Base-by-base conservation (phyloP, 768 basidiomycete species). In the Astraeus odoratus region DNA sequence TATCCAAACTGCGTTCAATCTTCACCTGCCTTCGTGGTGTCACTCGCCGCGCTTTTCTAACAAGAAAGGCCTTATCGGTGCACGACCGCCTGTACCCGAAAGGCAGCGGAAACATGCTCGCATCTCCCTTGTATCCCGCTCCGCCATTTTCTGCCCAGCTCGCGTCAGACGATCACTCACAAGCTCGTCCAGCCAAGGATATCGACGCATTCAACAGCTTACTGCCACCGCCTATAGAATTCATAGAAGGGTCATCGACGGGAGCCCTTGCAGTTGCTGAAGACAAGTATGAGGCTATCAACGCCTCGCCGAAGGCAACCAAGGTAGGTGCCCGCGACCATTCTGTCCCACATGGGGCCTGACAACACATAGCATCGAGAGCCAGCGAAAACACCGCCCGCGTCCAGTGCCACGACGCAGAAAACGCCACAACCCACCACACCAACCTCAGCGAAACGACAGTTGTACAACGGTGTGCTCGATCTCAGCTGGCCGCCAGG, bases 201-300 rank as follows among this genome's bases (percentile, higher is more conserved):
- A 59, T 83, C 49, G 84, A 86, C 48, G 69, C 80, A 3, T 88
- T 87, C 70, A 86, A 84, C 53, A 83, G 71, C 52, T 72, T 86
- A n/a, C 75, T 86, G 29, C 83, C 83, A 4, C 83, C 84, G n/a
- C 77, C 82, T 15, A 73, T 90, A 48, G 87, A 90, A 61, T 90
- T 90, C 43, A 68, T 89, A 41, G 87, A 90, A 60, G 87, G 87
- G 18, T 89, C 87, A 3, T 89, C 87, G 12, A 80, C 86, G 35
- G 86, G 86, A 2, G 67, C 80, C 12, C 66, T 88, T 26, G 81
- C 81, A 36, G 73, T 85, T 5, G 75, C 77, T 20, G 83, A 85
- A 54, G 80, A 80, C 34, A 87, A 82, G 61, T 91, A 89, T 59
- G 78, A 86, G 51, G 83, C 88, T 22, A 87, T 91, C 60, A 91